Evolutionary conservation across 2,329 filamentous ascomycete genomes (phyloP).

Genomic region (Penicillium oxalicum): DNA sequence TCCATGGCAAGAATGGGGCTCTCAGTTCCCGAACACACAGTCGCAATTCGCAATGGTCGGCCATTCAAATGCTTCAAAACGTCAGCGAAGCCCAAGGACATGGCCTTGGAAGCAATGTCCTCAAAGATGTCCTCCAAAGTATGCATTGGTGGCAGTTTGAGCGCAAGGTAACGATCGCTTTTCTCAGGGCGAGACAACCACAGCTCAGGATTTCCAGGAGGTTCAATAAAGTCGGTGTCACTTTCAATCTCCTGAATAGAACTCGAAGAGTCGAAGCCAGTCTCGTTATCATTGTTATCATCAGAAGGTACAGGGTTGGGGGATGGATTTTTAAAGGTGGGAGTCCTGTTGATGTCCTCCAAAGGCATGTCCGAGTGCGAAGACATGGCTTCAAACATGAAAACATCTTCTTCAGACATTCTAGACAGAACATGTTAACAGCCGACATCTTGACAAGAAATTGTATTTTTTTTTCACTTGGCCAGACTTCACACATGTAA

Average conservation of each 20-base stretch:
- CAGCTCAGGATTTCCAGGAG: slow-evolving; percentile 19
- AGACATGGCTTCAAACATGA: too few relatives aligned
- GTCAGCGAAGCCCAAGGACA: slow-evolving; percentile 37
- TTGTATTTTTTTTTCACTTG: background rate
- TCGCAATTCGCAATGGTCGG: slow-evolving; percentile 53
- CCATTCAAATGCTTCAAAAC: slow-evolving; percentile 36
- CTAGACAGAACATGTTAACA: background rate
- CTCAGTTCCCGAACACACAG: slow-evolving; percentile 75
- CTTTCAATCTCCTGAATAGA: too few relatives aligned
- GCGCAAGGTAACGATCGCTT: slow-evolving; percentile 3
- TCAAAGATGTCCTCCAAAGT: slow-evolving; percentile 26
- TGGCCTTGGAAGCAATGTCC: slow-evolving; percentile 21
- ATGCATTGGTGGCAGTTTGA: slow-evolving; percentile 22
- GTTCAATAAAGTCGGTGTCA: too few relatives aligned
- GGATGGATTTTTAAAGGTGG: background rate
- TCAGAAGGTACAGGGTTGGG: background rate
- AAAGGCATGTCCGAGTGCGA: background rate
- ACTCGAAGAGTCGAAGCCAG: too few relatives aligned
- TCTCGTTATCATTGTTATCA: background rate
- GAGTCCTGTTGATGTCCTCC: background rate
- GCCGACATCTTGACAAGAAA: background rate
- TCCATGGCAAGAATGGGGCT: slow-evolving; percentile 62
- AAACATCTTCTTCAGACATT: background rate
- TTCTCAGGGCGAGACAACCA: slow-evolving; percentile 4
- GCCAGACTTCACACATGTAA: background rate